Evolutionary conservation across 75 land plant species (phyloP).

Genomic region (Selaginella tamariscina): DNA sequence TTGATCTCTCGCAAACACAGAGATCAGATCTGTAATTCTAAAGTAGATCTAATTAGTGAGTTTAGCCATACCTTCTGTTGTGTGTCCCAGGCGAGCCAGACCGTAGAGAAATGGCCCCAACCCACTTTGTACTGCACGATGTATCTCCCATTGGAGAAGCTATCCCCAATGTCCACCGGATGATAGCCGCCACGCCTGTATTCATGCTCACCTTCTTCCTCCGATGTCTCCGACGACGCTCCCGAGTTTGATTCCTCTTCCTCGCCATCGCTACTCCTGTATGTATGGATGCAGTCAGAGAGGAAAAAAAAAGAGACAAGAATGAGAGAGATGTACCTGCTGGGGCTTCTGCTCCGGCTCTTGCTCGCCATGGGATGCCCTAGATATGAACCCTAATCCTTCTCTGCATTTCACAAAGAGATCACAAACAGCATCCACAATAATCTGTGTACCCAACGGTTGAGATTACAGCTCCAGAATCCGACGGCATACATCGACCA

Average conservation of each 20-base stretch:
- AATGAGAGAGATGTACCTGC: neutral
- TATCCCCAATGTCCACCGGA: conserved; percentile 55
- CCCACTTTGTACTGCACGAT: conserved; percentile 71
- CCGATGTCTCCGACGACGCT: conserved; percentile 32
- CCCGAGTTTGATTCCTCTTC: conserved; percentile 30
- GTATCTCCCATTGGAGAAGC: conserved; percentile 47
- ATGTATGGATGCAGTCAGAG: too few species aligned
- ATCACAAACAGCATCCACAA: too few species aligned
- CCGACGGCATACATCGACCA: too few species aligned
- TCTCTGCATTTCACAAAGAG: too few species aligned
- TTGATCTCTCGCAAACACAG: too few species aligned
- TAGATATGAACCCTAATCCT: too few species aligned
- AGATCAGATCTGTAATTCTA: too few species aligned
- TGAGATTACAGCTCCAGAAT: too few species aligned
- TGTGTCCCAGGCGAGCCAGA: conserved; percentile 78
- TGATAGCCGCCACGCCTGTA: conserved; percentile 82
- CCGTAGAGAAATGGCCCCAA: conserved; percentile 83
- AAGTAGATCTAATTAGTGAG: too few species aligned
- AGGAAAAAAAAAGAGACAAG: too few species aligned
- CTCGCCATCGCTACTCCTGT: too few species aligned
- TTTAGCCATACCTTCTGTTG: conserved; percentile 20
- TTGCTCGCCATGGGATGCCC: conserved; percentile 14
- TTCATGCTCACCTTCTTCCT: conserved; percentile 64
- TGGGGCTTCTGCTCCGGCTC: neutral
- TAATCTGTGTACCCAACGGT: too few species aligned